Base-by-base conservation (phyloP, 371 early-diverging fungal species). In the Capillidium heterosporum region DNA sequence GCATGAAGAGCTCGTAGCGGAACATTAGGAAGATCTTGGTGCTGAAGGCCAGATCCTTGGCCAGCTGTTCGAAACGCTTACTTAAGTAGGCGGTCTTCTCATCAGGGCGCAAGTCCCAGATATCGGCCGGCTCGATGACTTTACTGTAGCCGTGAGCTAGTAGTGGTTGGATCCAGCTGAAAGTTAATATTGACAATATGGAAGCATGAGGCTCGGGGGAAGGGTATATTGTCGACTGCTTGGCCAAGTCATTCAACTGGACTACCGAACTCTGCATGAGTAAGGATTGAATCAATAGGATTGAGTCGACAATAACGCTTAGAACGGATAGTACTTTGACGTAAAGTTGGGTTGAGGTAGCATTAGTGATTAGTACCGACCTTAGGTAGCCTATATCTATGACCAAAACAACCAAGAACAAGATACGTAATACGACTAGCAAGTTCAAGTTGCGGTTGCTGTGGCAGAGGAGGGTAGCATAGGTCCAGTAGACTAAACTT, bases 91-190 rank as follows among this genome's bases (percentile, higher is more conserved):
- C 26, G 21, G 61, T 55, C 24, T 10, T 43, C 4, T 19, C 32
- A 28, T 53, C 32, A n/a, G 29, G 8, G 1, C 53, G 51, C 19
- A 61, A 31, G 11, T 43, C 46, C 44, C 51, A 61, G 26, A 61
- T 23, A 47, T 58, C 61, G 5, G 42, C 28, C 1, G 57, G 48
- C n/a, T 47, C 32, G 21, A 61, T 19, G 7, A 56, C 35, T 7
- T 53, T 32, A 27, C 41, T 35, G 24, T 58, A 61, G 10, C 61
- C 61, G 35, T 61, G 53, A 24, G 11, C 27, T 11, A 61, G 27
- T 29, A 61, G 56, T 23, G 61, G 61, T 48, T 51, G 57, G 21
- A 61, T 17, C 61, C 61, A 61, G 2, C 53, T 52, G 31, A 58
- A 61, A 24, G 53, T 53, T 7, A 26, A 13, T 8, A 29, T 15